Evolutionary conservation across 495 filamentous ascomycete genomes (phyloP), one percentile per base, ranked within the genome.

Genomic region (Melanomma pulvis-pyrius): DNA sequence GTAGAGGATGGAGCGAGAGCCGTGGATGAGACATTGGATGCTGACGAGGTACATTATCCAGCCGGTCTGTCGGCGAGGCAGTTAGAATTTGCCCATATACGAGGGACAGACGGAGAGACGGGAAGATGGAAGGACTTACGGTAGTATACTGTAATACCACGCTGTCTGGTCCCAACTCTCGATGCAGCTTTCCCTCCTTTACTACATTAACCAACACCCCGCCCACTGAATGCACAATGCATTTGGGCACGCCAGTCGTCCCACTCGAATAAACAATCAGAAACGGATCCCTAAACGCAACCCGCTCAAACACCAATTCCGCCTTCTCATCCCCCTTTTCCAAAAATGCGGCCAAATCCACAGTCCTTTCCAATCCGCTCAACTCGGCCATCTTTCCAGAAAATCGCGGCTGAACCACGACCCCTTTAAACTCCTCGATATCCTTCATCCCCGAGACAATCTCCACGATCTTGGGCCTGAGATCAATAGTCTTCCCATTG

Each of bases 21-120:
- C 89, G 25, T 75, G 71, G 0, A 88, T 70, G 15, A 92, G 77
- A 2, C 77, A 75, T 30, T 76, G 75, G 19, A 89, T 75, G 52
- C 79, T 80, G 21, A 82, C 73, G 30, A 91, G 75, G 74, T 93
- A 93, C 90, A 93, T 93, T 71, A 93, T 92, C 90, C 90, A 93
- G 6, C 90, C 90, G 0, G 88, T 90, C 47, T 78, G 59, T 56
- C 55, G 12, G 19, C 1, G 47, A 36, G 15, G 24, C 8, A 28
- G 8, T 21, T 24, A 30, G 51, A 32, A 21, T 21, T 1, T 54
- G 15, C 15, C 8, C n/a, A 6, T 64, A 26, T 52, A 49, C 7
- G 3, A 11, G 30, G 26, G 2, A 48, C 13, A 15, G 9, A 11
- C n/a, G 9, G 36, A 12, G 21, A 13, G 44, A 12, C 5, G 11